Base-by-base conservation (phyloP, 2,329 filamentous ascomycete genomes). In the Epichloe uncinata region DNA sequence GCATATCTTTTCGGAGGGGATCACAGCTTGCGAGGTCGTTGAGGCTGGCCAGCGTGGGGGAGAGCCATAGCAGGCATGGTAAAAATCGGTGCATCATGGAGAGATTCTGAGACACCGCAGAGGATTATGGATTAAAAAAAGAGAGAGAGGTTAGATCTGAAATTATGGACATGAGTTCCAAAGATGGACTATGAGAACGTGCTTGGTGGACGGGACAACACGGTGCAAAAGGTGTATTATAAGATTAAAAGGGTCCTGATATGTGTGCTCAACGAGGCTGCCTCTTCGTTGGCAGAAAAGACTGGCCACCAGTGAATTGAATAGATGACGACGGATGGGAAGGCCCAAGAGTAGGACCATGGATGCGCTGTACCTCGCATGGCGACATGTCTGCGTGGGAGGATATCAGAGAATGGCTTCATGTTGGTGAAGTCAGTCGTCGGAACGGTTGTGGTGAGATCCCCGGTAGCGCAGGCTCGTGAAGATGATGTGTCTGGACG, bases 1-100 rank as follows among this genome's bases (percentile, higher is more conserved):
- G 50, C 16, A 53, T 56, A 47, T 61, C 57, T 46, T 60, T 61
- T 22, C 52, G 52, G 16, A 58, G 53, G 1, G 60, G 59, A 45
- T 61, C 55, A 52, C 59, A 61, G 46, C 48, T 33, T 13, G 54
- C 50, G 37, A 58, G 53, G 40, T 59, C 56, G 42, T 56, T 51
- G 16, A 58, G 52, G 26, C 55, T 53, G 35, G 54, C 57, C 15
- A 48, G 35, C 11, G 49, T 50, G 34, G 50, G 48, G 3, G 53
- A 18, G 35, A 53, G 45, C 46, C 45, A 48, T 34, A 37, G 20
- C 5, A 45, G 26, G 8, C 6, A 35, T 9, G 45, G n/a, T 13
- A 45, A 13, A 9, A 49, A 30, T 9, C 20, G 43, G n/a, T 33
- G 40, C 47, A 52, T 45, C 22, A 42, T 48, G 40, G 11, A 22